Conservation (phyloP, 176 grass and related monocot species). For the Raddia guianensis region DNA sequence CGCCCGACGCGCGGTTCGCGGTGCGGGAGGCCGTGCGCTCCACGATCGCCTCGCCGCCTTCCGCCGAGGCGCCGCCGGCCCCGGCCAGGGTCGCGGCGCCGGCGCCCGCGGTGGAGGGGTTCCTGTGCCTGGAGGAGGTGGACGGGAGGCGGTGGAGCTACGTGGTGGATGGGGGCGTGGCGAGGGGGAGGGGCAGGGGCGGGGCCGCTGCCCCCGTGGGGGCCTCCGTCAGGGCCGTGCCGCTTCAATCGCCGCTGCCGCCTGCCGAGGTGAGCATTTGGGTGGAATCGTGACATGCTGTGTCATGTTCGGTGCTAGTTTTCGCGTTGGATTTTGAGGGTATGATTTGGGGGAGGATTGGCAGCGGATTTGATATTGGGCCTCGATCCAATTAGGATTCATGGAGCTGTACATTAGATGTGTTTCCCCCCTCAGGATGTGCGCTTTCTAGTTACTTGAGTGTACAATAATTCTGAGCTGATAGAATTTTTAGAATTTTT, state of each 20-base stretch:
- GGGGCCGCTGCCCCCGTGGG: slow-evolving; percentile 28
- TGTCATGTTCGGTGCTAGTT: slow-evolving; percentile 11
- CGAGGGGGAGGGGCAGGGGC: slow-evolving; percentile 7
- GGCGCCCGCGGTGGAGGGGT: slow-evolving; percentile 42
- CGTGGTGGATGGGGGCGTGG: slow-evolving; percentile 53
- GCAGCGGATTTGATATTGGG: not conserved
- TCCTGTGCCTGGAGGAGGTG: slow-evolving; percentile 91
- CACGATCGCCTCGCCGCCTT: slow-evolving; percentile 52
- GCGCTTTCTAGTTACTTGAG: not conserved
- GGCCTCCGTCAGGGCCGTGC: slow-evolving; percentile 59
- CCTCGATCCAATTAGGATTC: not conserved
- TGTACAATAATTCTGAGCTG: no score
- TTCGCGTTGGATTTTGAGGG: not conserved
- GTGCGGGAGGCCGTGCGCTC: slow-evolving; percentile 67
- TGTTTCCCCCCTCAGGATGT: not conserved
- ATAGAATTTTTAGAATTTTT: not conserved
- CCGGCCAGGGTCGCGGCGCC: slow-evolving; percentile 35
- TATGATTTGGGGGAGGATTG: slow-evolving; percentile 36
- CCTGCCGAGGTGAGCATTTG: slow-evolving; percentile 65
- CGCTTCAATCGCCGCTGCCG: slow-evolving; percentile 72
- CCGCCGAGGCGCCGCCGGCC: slow-evolving; percentile 15
- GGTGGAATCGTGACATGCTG: slow-evolving; percentile 13
- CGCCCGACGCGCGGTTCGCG: slow-evolving; percentile 54
- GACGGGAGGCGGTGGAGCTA: slow-evolving; percentile 93
- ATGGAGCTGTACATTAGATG: not conserved